A percentile compares a stretch with the other conserved stretches of the same genome.
These are phyloP conservation scores for Fusarium domesticum DNA, from an alignment of 2,329 filamentous ascomycete species.

Conservation along the genomic window DNA sequence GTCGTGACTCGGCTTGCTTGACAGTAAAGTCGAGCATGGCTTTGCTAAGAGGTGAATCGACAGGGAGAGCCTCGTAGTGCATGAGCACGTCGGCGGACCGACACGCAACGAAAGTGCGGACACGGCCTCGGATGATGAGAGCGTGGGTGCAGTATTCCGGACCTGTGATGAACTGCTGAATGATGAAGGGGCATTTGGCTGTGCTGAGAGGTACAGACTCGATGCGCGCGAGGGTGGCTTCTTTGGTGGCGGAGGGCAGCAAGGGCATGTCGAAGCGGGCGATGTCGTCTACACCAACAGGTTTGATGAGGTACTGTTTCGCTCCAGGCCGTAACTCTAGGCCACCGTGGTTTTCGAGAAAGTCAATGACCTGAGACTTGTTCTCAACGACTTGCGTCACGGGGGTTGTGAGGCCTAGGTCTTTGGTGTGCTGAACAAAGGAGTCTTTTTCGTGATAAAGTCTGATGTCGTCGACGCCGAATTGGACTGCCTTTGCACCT, in stretches of 20 bases:
- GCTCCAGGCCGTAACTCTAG: constrained; percentile 27
- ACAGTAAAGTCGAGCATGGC: constrained; percentile 66
- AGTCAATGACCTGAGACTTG: constrained; percentile 48
- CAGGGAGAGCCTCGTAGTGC: constrained; percentile 61
- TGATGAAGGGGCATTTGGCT: constrained; percentile 37
- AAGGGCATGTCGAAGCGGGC: constrained; percentile 61
- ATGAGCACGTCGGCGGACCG: constrained; percentile 60
- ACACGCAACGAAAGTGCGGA: constrained; percentile 66
- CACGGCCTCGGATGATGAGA: constrained; percentile 60
- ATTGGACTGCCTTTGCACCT: constrained; percentile 61
- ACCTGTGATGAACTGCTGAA: constrained; percentile 64
- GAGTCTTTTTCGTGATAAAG: constrained; percentile 62
- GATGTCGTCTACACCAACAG: constrained; percentile 59
- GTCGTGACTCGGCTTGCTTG: constrained; percentile 50
- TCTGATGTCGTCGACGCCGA: constrained; percentile 53
- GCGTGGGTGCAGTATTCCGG: constrained; percentile 71
- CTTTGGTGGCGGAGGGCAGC: constrained; percentile 53
- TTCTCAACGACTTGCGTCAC: constrained; percentile 53
- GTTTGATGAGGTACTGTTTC: constrained; percentile 62
- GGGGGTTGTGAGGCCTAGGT: constrained; percentile 53
- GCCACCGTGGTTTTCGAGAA: constrained; percentile 41
- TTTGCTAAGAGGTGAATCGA: constrained; percentile 50
- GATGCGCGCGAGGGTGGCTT: constrained; percentile 56
- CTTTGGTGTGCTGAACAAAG: constrained; percentile 58
- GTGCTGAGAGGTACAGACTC: constrained; percentile 41